A percentile compares a stretch with the other conserved stretches of the same genome.
These are phyloP conservation scores for Umbilicus rupestris DNA, from an alignment of 164 flowering plant species.

Conservation along the genomic window DNA sequence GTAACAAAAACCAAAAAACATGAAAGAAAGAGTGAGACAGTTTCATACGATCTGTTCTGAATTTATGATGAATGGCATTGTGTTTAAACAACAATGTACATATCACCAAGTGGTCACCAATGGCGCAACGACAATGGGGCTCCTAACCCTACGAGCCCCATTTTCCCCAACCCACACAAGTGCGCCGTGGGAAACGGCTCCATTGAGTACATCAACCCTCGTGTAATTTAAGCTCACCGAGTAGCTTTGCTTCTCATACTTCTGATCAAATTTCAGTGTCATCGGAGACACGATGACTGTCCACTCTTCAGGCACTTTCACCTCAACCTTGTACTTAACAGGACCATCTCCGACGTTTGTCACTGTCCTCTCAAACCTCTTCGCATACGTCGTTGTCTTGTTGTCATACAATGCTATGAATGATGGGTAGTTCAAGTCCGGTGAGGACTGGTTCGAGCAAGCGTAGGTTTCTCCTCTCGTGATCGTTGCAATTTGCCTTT, in stretches of 20 bases:
- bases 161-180: slow-evolving; percentile 35
- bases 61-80: no score
- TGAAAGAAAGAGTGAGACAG: no score
- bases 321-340: slow-evolving; percentile 24
- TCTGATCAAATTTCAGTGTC: slow-evolving; percentile 24
- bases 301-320: slow-evolving; percentile 15
- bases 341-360: slow-evolving; percentile 39
- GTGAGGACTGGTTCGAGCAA: slow-evolving; percentile 24
- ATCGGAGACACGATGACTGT: slow-evolving; percentile 19
- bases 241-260: slow-evolving; percentile 29
- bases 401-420: slow-evolving; percentile 25
- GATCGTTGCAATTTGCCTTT: slow-evolving; percentile 28
- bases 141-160: slow-evolving; percentile 33
- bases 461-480: slow-evolving; percentile 20
- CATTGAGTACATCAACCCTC: not conserved
- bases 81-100: not conserved
- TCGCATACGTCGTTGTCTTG: not conserved
- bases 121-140: slow-evolving; percentile 37
- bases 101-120: slow-evolving; percentile 1
- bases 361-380: slow-evolving; percentile 29
- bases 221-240: slow-evolving; percentile 10
- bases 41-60: no score
- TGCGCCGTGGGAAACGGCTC: slow-evolving; percentile 16
- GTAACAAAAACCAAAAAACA: no score
- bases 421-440: slow-evolving; percentile 53